Conservation (phyloP, 2,329 filamentous ascomycete genomes). For the Trichoderma sp. region DNA sequence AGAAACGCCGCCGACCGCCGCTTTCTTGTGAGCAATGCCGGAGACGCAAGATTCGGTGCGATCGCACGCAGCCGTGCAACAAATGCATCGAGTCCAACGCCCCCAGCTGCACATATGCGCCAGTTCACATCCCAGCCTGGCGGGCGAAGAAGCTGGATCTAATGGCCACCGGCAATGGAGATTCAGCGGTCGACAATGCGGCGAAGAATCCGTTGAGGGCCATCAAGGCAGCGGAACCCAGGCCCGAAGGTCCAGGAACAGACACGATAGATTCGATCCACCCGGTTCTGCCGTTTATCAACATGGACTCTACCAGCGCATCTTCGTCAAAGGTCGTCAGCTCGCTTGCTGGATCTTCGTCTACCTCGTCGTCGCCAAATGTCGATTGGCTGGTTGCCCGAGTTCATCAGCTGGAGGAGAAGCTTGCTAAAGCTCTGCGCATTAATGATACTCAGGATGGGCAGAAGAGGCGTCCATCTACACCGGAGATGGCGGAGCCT, state of each 20-base stretch:
- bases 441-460: slow-evolving; percentile 27
- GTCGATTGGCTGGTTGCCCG: slow-evolving; percentile 40
- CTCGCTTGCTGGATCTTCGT: slow-evolving; percentile 30
- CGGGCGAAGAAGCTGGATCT: slow-evolving; percentile 27
- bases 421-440: slow-evolving; percentile 36
- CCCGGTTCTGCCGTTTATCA: not conserved
- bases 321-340: slow-evolving; percentile 31
- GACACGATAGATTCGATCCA: not conserved
- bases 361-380: slow-evolving; percentile 27
- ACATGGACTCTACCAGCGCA: not conserved
- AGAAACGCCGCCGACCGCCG: slow-evolving; percentile 43
- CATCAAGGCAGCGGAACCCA: slow-evolving; percentile 1
- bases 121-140: slow-evolving; percentile 37
- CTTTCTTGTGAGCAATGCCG: slow-evolving; percentile 60
- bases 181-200: not conserved
- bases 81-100: slow-evolving; percentile 60
- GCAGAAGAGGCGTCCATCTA: slow-evolving; percentile 4
- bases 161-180: not conserved
- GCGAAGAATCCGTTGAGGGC: not conserved
- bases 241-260: not conserved
- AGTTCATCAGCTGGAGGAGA: slow-evolving; percentile 47
- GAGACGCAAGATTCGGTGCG: slow-evolving; percentile 62
- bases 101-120: slow-evolving; percentile 55
- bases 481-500: slow-evolving; percentile 23
- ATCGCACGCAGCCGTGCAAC: slow-evolving; percentile 59